Percentiles rank a stretch among this genome's conserved stretches.
These are phyloP conservation scores for Cladorrhinum samala DNA, from an alignment of 495 filamentous ascomycete species.

Conservation along the genomic window DNA sequence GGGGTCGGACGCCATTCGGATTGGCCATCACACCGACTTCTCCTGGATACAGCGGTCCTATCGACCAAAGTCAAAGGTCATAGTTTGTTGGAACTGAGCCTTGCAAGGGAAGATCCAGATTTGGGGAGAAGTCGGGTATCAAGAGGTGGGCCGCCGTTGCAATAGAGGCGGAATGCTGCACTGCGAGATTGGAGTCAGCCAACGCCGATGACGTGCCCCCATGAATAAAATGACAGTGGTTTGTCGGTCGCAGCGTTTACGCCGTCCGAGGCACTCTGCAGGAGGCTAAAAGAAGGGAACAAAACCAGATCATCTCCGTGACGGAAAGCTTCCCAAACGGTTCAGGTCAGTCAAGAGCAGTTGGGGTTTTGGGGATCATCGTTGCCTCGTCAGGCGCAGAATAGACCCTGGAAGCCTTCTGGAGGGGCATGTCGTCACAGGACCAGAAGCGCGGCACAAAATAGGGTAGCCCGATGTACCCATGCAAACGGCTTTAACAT, in stretches of 20 bases:
- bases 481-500: background rate
- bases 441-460: background rate
- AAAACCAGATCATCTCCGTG: background rate
- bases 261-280: background rate
- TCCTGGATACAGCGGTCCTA: background rate
- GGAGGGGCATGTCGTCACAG: slow-evolving; percentile 2
- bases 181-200: too few species aligned
- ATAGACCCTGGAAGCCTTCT: background rate
- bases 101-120: background rate
- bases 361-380: background rate
- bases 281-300: background rate
- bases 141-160: background rate
- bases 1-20: slow-evolving; percentile 14
- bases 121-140: background rate
- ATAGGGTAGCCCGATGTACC: background rate
- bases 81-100: slow-evolving; percentile 4
- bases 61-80: slow-evolving; percentile 4
- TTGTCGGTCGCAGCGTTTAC: too few species aligned
- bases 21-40: slow-evolving; percentile 17
- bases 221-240: too few species aligned
- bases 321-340: background rate
- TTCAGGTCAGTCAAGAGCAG: background rate
- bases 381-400: background rate
- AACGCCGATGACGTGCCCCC: too few species aligned
- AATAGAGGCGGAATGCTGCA: too few species aligned